These are phyloP conservation scores for Xerocomellus amylosporus DNA, from an alignment of 768 basidiomycete species.

Conservation along the genomic window DNA sequence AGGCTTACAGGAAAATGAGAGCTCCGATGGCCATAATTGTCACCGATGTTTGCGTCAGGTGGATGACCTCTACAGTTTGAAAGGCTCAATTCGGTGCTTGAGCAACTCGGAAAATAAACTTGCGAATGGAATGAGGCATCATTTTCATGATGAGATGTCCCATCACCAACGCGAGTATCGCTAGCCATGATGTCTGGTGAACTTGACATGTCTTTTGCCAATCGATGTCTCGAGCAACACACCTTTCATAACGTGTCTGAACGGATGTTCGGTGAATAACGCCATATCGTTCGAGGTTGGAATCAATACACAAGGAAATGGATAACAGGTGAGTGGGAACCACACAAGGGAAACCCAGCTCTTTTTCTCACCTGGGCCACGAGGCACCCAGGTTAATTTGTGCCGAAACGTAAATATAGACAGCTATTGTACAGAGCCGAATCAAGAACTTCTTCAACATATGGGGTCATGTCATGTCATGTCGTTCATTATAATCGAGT, in stretches of 20 bases:
- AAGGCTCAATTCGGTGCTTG: slow-evolving; percentile 9
- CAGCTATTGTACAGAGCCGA: slow-evolving; percentile 11
- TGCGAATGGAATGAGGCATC: slow-evolving; percentile 36
- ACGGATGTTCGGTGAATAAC: slow-evolving; percentile 32
- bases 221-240: slow-evolving; percentile 1
- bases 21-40: slow-evolving; percentile 65
- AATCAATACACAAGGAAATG: slow-evolving; percentile 13
- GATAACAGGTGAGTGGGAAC: slow-evolving; percentile 30
- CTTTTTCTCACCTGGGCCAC: slow-evolving; percentile 28
- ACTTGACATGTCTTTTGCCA: not conserved
- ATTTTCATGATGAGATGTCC: slow-evolving; percentile 54
- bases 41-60: slow-evolving; percentile 71
- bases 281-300: slow-evolving; percentile 26
- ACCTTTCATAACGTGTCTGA: slow-evolving; percentile 35
- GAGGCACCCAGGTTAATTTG: slow-evolving; percentile 24
- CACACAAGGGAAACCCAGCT: not conserved
- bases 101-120: slow-evolving; percentile 17
- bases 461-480: not conserved
- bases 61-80: slow-evolving; percentile 49
- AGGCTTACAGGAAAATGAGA: slow-evolving; percentile 61
- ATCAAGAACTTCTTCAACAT: not conserved
- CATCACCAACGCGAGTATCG: slow-evolving; percentile 43
- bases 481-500: slow-evolving; percentile 3
- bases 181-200: slow-evolving; percentile 32
- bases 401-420: slow-evolving; percentile 16